phyloP scores from a whole-genome alignment of 768 basidiomycete genomes.

The Russula brevipes region DNA sequence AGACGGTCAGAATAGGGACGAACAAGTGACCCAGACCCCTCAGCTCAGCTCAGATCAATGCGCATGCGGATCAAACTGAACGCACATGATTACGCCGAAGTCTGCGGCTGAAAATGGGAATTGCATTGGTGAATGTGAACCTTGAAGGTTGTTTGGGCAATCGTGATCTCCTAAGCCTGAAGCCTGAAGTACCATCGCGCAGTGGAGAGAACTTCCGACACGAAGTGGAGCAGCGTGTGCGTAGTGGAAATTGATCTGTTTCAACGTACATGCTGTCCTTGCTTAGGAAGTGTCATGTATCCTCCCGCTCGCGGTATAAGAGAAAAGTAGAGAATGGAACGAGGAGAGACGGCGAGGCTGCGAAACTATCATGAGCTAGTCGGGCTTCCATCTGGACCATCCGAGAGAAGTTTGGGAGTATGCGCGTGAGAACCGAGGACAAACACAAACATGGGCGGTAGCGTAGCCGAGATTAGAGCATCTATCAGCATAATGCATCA shows the following conservation, averaged over 20 bases:
- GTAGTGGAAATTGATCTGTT: not conserved
- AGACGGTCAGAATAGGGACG: not conserved
- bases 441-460: too few relatives aligned
- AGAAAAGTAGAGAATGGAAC: too few relatives aligned
- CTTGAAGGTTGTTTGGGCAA: not conserved
- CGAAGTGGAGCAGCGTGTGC: not conserved
- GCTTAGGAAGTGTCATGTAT: too few relatives aligned
- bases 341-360: too few relatives aligned
- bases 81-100: not conserved
- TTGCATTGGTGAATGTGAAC: not conserved
- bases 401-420: too few relatives aligned
- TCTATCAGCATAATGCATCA: not conserved
- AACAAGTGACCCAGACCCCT: not conserved
- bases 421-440: too few relatives aligned
- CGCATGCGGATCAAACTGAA: not conserved
- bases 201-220: not conserved
- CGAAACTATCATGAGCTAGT: too few relatives aligned
- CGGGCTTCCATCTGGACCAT: too few relatives aligned
- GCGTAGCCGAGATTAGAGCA: too few relatives aligned
- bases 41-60: not conserved
- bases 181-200: not conserved
- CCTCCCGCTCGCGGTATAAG: too few relatives aligned
- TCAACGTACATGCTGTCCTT: too few relatives aligned
- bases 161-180: not conserved
- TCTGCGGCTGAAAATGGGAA: not conserved